Base-by-base conservation (phyloP, 1,284 basidiomycete genomes). In the Cystobasidium slooffiae region DNA sequence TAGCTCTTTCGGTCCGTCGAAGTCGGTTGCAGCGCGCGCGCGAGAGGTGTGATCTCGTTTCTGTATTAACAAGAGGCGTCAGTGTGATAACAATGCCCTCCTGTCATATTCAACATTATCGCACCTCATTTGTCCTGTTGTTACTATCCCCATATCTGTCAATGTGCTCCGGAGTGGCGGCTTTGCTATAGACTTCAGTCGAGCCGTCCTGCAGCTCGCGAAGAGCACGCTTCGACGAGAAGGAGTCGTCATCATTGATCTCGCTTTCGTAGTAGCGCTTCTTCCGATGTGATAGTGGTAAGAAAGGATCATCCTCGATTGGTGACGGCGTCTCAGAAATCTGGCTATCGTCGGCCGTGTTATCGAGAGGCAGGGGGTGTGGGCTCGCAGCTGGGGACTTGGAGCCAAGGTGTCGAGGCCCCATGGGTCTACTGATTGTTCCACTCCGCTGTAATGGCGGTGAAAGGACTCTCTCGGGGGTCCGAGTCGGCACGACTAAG, bases 391-490 rank as follows among this genome's bases (percentile, higher is more conserved):
- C 70, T n/a, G 70, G 70, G 5, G 63, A 65, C n/a, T 53, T 53
- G 14, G 70, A 73, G 18, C 70, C 63, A 3, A 73, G 63, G 37
- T 73, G 70, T 20, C 70, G 62, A n/a, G 70, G 70, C 37, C 70
- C 70, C 49, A 65, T 64, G 7, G 70, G 70, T 22, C 70, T 22
- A 49, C 47, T 73, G 51, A 73, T 59, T 3, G 70, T 73, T 5
- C 70, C 70, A 47, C 43, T 55, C 1, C 70, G 62, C 44, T 73
- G 70, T n/a, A 73, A 16, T 0, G 70, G 61, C 7, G 70, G 70
- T 41, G 70, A 73, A 18, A 73, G 44, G 6, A 43, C 47, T 16
- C 70, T 31, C 46, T 73, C 62, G 8, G 70, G 70, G 1, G 70
- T 53, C 43, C n/a, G 41, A 24, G 56, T 24, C 1, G 43, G 31